phyloP scores from a whole-genome alignment of 257 asterid species.

The Eustoma russellianum region DNA sequence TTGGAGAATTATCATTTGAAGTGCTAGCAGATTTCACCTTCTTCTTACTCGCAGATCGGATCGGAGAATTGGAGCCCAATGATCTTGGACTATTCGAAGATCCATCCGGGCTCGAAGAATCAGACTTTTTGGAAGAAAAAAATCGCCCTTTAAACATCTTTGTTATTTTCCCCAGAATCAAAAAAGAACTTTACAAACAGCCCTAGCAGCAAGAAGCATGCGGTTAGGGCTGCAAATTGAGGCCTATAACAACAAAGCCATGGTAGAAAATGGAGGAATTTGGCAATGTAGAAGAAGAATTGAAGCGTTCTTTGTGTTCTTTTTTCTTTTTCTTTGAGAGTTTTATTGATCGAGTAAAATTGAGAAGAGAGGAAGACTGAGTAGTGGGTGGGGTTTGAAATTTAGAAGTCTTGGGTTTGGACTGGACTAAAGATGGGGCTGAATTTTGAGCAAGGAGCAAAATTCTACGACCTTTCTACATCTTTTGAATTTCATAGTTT shows the following conservation, averaged over 20 bases:
- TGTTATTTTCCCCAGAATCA: background rate
- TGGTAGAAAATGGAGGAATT: background rate
- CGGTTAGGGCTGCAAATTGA: slow-evolving; percentile 16
- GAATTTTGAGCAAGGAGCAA: slow-evolving; percentile 18
- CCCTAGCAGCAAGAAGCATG: slow-evolving; percentile 14
- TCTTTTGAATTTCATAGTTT: background rate
- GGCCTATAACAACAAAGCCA: slow-evolving; percentile 11
- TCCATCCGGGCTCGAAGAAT: slow-evolving; percentile 84
- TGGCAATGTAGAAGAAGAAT: background rate
- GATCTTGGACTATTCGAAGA: slow-evolving; percentile 85
- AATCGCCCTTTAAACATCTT: slow-evolving; percentile 83
- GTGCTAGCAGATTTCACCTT: slow-evolving; percentile 47
- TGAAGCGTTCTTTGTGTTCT: background rate
- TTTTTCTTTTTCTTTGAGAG: no score
- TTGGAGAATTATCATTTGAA: slow-evolving; percentile 50
- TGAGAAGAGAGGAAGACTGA: background rate
- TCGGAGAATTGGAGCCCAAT: slow-evolving; percentile 62
- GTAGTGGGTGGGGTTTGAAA: background rate
- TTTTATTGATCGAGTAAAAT: background rate
- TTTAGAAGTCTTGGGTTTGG: slow-evolving; percentile 9
- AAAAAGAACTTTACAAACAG: background rate
- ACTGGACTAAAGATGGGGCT: slow-evolving; percentile 10
- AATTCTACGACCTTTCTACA: slow-evolving; percentile 2
- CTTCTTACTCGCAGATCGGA: slow-evolving; percentile 75
- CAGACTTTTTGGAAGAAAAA: slow-evolving; percentile 84